Evolutionary conservation across 345 rosid species (phyloP).

Genomic region (Melaleuca quinquenervia): DNA sequence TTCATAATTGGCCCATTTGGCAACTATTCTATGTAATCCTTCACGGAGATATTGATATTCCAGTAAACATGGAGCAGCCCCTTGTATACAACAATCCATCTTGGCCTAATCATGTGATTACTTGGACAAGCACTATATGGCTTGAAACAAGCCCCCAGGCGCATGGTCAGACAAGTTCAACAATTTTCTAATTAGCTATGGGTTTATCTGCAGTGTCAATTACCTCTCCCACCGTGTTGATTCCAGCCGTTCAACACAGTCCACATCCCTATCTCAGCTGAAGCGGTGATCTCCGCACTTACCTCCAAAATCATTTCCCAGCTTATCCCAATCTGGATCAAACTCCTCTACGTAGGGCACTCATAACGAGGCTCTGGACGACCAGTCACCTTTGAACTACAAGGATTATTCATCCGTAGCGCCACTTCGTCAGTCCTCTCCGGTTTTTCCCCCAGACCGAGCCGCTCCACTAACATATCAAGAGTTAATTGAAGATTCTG

Average conservation of each 20-base stretch:
- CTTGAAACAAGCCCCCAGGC: neutral
- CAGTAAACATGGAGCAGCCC: neutral
- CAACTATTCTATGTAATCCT: no score
- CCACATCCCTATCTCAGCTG: neutral
- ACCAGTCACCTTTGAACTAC: neutral
- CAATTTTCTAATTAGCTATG: neutral
- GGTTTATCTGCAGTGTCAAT: neutral
- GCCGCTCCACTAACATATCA: neutral
- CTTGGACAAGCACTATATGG: neutral
- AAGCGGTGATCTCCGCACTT: neutral
- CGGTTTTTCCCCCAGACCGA: neutral
- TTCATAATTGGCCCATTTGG: neutral
- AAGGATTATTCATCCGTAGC: neutral
- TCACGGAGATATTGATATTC: neutral
- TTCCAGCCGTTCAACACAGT: neutral
- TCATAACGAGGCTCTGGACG: no score
- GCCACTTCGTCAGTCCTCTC: neutral
- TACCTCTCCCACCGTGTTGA: neutral
- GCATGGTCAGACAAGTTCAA: neutral
- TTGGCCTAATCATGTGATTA: neutral
- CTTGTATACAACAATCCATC: neutral
- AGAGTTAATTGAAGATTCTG: neutral
- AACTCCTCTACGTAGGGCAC: neutral
- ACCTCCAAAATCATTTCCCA: neutral
- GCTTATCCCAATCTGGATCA: neutral